A percentile compares a stretch with the other conserved stretches of the same genome.
phyloP scores from a whole-genome alignment of 2,329 filamentous ascomycete genomes.

The Calonectria hongkongensis region DNA sequence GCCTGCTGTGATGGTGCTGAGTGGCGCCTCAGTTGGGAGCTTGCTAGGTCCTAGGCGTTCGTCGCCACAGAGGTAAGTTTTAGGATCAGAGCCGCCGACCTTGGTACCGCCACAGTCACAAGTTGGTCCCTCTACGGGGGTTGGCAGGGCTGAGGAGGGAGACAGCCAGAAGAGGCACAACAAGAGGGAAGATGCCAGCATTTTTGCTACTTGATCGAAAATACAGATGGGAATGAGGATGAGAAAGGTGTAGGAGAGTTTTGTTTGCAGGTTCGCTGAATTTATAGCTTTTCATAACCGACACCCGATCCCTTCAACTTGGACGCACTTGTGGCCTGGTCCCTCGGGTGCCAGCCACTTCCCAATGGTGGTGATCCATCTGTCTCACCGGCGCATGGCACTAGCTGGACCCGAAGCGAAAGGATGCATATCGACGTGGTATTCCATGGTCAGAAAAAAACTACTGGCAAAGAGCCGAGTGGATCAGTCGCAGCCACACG shows the following conservation, averaged over 20 bases:
- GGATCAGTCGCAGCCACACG: not conserved
- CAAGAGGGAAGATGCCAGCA: slow-evolving; percentile 47
- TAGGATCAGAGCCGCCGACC: slow-evolving; percentile 40
- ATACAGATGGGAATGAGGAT: not conserved
- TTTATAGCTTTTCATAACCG: not conserved
- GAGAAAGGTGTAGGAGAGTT: too few relatives aligned
- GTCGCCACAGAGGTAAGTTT: slow-evolving; percentile 60
- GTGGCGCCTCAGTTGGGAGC: slow-evolving; percentile 60
- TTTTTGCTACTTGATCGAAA: not conserved
- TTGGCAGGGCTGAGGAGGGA: slow-evolving; percentile 42
- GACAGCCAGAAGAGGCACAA: slow-evolving; percentile 43
- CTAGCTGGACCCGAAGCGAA: not conserved
- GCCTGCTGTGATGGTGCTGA: slow-evolving; percentile 55
- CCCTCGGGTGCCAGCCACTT: not conserved
- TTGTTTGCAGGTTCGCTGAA: too few relatives aligned
- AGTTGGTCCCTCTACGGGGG: slow-evolving; percentile 27
- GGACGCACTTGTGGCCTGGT: not conserved
- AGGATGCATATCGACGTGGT: not conserved
- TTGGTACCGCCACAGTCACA: slow-evolving; percentile 52
- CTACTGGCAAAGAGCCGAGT: not conserved
- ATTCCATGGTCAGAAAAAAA: not conserved
- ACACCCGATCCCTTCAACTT: not conserved
- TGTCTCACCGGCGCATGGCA: not conserved
- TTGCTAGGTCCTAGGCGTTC: slow-evolving; percentile 60
- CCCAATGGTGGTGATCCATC: too few relatives aligned